A percentile compares a stretch with the other conserved stretches of the same genome.
Evolutionary conservation across 345 rosid genomes (phyloP).

Genomic region (Lepidium didymum): DNA sequence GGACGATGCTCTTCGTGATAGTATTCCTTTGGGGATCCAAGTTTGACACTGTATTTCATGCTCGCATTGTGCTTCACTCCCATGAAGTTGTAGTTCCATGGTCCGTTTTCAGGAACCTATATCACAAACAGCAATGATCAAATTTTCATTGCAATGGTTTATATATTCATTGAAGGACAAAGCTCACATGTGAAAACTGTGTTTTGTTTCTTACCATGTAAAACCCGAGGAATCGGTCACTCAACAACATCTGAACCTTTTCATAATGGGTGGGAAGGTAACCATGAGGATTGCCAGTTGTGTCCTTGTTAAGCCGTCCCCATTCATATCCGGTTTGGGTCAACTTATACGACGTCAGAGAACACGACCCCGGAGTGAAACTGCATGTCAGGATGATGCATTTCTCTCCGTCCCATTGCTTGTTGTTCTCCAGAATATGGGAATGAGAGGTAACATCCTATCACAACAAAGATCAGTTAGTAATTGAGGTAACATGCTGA

Average conservation of each 20-base stretch:
- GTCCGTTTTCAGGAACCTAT: constrained; percentile 56
- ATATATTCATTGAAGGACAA: too few relatives aligned
- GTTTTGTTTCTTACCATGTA: constrained; percentile 45
- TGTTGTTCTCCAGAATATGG: constrained; percentile 66
- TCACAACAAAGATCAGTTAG: too few relatives aligned
- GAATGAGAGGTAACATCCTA: constrained; percentile 67
- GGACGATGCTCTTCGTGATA: constrained; percentile 83
- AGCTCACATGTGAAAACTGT: too few relatives aligned
- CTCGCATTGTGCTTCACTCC: constrained; percentile 80
- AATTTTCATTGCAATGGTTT: too few relatives aligned
- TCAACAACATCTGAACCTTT: constrained; percentile 91
- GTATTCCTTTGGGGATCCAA: constrained; percentile 71
- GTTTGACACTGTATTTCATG: constrained; percentile 81
- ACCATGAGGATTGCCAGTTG: constrained; percentile 75
- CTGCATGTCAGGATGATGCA: constrained; percentile 89
- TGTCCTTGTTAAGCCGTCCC: constrained; percentile 82
- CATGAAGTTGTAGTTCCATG: constrained; percentile 94
- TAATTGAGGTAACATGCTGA: too few relatives aligned
- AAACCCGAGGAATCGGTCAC: constrained; percentile 83
- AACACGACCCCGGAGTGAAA: constrained; percentile 93
- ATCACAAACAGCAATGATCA: too few relatives aligned
- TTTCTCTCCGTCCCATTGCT: constrained; percentile 91
- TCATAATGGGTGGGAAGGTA: constrained; percentile 87
- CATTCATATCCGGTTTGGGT: constrained; percentile 85
- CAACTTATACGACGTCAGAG: constrained; percentile 77